Percentiles rank a stretch among this genome's conserved stretches.
Evolutionary conservation across 257 asterid species (phyloP).

Genomic region (Avicennia marina): DNA sequence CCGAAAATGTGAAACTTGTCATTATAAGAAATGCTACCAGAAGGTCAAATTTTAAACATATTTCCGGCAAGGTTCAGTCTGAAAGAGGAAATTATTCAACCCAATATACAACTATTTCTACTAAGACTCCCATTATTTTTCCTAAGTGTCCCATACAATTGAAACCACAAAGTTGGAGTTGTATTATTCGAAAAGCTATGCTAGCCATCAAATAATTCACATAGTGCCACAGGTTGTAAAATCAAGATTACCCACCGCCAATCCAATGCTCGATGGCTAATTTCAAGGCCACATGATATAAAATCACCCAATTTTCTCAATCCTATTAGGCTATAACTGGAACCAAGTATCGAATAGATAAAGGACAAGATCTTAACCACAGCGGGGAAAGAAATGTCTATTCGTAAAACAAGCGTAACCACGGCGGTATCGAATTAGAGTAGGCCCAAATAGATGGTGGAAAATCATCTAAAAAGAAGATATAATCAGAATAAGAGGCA

Average conservation of each 20-base stretch:
- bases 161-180: background rate
- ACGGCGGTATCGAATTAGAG: too few relatives aligned
- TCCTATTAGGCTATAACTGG: too few relatives aligned
- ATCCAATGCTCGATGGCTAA: constrained; percentile 13
- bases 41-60: background rate
- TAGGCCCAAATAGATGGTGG: background rate
- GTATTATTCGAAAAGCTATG: background rate
- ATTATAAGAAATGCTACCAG: background rate
- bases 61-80: too few relatives aligned
- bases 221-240: constrained; percentile 4
- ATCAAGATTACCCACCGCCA: background rate
- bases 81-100: too few relatives aligned
- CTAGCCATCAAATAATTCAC: background rate
- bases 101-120: too few relatives aligned
- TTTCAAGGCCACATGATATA: background rate
- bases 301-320: constrained; percentile 3
- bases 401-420: too few relatives aligned
- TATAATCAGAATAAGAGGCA: too few relatives aligned
- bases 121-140: too few relatives aligned
- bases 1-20: background rate
- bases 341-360: too few relatives aligned
- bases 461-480: too few relatives aligned
- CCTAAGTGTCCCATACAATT: background rate
- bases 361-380: too few relatives aligned
- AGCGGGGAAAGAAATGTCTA: too few relatives aligned